These are phyloP conservation scores for Schwanniomyces etchellsii DNA, from an alignment of 1,139 yeast genomes.

Conservation along the genomic window DNA sequence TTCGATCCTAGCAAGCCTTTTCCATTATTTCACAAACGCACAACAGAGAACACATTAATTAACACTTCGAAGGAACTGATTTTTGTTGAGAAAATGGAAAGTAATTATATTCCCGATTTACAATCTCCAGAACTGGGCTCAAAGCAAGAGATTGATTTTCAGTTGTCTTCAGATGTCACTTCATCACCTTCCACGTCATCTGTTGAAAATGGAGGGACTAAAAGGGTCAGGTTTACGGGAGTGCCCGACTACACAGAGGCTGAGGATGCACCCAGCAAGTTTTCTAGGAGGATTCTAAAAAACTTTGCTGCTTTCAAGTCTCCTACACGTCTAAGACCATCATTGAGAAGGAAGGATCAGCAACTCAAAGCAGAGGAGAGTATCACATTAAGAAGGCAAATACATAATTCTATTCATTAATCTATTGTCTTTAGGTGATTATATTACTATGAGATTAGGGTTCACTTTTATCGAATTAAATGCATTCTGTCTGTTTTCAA, in stretches of 20 bases:
- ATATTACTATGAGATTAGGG: no score
- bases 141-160: not conserved
- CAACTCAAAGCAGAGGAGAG: conserved; percentile 49
- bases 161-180: not conserved
- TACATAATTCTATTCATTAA: no score
- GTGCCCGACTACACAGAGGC: conserved; percentile 47
- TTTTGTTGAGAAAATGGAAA: not conserved
- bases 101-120: conserved; percentile 1
- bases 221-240: conserved; percentile 48
- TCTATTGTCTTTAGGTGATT: not conserved
- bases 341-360: conserved; percentile 36
- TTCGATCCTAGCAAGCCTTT: conserved; percentile 40
- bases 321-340: conserved; percentile 17
- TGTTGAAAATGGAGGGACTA: conserved; percentile 13
- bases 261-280: conserved; percentile 52
- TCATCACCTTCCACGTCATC: conserved; percentile 4
- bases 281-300: conserved; percentile 41
- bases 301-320: conserved; percentile 37
- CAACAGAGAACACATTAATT: conserved; percentile 11
- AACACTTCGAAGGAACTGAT: not conserved
- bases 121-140: not conserved
- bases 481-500: no score
- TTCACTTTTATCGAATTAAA: no score
- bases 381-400: conserved; percentile 37
- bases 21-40: conserved; percentile 11